Evolutionary conservation across 108 stramenopile species (phyloP), one percentile per base, ranked within the genome.

Genomic region (Fistulifera pelliculosa): DNA sequence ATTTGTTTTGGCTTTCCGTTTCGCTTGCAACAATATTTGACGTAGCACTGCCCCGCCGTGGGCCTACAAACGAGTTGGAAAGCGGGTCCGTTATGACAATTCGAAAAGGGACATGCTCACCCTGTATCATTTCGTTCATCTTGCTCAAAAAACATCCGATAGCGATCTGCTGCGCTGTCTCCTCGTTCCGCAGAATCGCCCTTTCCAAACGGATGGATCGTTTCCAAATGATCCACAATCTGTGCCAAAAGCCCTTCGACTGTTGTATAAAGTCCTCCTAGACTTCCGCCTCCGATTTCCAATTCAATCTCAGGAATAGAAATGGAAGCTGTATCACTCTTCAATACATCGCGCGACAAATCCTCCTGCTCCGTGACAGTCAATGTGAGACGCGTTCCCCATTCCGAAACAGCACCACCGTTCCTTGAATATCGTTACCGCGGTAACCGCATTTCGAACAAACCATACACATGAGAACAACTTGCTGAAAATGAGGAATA

Each of bases 401-500:
- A 42, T 50, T 60, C 53, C 3, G 94, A 83, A 27, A 95, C 85
- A 3, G 79, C 85, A 11, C 96, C 96, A 15, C 95, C 94, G 31
- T 35, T 8, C 85, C 90, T 70, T 98, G 95, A 52, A 80, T 68
- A 69, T 92, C 93, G 41, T 78, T 92, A 25, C 64, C 72, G 49
- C 63, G 68, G 49, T 70, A 94, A 23, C 96, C 96, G 73, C 96
- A 98, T 3, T 65, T 12, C 18, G 80, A 85, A 71, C 96, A 98
- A 27, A 68, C 38, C 48, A 94, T 69, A 27, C 69, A 60, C 94
- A 96, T 96, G 57, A 98, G 77, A 41, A 98, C 77, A 38, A 89
- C 61, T 50, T 96, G 90, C 74, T 95, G 94, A 67, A 98, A 98
- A 62, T 94, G 88, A 14, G 96, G 96, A 52, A 98, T 85, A 57